A percentile compares a stretch with the other conserved stretches of the same genome.
Evolutionary conservation across 2,329 filamentous ascomycete species (phyloP).

Genomic region (Lachnellula cervina): DNA sequence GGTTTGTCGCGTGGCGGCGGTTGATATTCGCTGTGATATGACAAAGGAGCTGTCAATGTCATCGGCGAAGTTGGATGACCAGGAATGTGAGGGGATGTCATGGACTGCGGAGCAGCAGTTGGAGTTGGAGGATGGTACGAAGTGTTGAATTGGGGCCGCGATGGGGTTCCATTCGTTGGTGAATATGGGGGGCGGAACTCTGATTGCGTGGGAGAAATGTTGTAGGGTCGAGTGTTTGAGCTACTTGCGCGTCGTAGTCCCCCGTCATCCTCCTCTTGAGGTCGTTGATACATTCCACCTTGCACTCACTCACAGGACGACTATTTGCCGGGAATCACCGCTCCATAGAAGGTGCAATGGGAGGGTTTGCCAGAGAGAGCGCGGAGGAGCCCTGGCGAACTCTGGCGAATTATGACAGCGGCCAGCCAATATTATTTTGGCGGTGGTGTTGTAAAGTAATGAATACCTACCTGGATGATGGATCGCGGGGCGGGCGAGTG

Average conservation of each 20-base stretch:
- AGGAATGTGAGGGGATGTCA: conserved; percentile 24
- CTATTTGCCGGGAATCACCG: conserved; percentile 12
- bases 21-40: conserved; percentile 33
- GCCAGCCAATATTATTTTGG: too few relatives aligned
- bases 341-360: conserved; percentile 23
- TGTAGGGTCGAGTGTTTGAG: conserved; percentile 24
- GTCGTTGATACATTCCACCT: conserved; percentile 25
- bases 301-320: conserved; percentile 15
- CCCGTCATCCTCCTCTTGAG: conserved; percentile 24
- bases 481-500: background rate
- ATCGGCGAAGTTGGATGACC: conserved; percentile 25
- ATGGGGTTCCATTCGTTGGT: conserved; percentile 26
- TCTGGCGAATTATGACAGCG: conserved; percentile 12
- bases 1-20: conserved; percentile 35
- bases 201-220: conserved; percentile 25
- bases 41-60: conserved; percentile 20
- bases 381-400: background rate
- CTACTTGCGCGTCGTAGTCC: conserved; percentile 25
- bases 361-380: background rate
- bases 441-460: background rate
- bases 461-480: background rate
- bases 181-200: conserved; percentile 25
- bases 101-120: conserved; percentile 22
- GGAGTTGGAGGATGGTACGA: conserved; percentile 27
- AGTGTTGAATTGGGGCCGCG: conserved; percentile 29